A percentile compares a stretch with the other conserved stretches of the same genome.
These are phyloP conservation scores for Plasmodium gallinaceum DNA, from an alignment of 169 alveolate species.

Conservation along the genomic window DNA sequence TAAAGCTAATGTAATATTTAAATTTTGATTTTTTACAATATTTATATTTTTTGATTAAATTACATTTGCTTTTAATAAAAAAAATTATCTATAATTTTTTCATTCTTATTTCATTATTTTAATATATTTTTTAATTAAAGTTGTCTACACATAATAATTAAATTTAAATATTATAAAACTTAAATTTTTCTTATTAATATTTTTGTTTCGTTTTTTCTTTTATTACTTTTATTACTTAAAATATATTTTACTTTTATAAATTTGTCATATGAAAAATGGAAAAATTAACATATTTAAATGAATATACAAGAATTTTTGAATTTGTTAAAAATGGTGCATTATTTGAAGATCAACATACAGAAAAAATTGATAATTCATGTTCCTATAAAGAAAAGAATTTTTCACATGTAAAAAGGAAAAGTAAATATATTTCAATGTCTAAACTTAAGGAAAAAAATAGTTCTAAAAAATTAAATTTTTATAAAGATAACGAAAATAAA, in stretches of 20 bases:
- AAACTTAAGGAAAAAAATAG: constrained; percentile 20
- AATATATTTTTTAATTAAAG: neutral
- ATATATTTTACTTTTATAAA: neutral
- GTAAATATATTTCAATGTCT: constrained; percentile 1
- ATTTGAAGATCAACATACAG: constrained; percentile 2
- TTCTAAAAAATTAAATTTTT: constrained; percentile 22
- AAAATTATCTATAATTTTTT: neutral
- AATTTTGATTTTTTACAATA: no score
- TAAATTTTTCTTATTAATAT: neutral
- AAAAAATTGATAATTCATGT: neutral
- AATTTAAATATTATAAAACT: neutral
- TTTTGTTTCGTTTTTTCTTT: neutral
- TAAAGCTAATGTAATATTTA: no score
- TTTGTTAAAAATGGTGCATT: neutral
- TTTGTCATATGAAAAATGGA: constrained; percentile 26
- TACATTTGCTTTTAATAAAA: no score
- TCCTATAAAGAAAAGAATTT: constrained; percentile 8
- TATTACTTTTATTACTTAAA: neutral
- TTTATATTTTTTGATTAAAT: no score
- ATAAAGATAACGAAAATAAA: constrained; percentile 23
- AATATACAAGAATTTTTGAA: constrained; percentile 24
- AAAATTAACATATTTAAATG: constrained; percentile 17
- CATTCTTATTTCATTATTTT: constrained; percentile 2
- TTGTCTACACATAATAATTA: no score
- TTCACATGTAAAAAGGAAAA: constrained; percentile 30